Evolutionary conservation across 2,329 filamentous ascomycete genomes (phyloP).

Genomic region (Thelonectria blattea): DNA sequence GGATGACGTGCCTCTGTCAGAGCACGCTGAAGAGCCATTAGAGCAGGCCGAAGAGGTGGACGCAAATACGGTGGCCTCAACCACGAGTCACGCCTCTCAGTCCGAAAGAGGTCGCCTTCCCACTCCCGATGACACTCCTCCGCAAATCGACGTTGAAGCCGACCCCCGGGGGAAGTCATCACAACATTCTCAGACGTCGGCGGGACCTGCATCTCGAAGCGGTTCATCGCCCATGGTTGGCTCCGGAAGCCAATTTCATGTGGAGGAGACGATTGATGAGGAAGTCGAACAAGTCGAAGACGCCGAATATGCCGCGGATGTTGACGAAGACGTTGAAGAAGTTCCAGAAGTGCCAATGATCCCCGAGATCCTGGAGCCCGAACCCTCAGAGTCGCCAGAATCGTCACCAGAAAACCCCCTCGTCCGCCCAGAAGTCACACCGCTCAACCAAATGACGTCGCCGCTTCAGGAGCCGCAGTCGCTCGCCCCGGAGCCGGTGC

Average conservation of each 20-base stretch:
- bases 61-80: conserved; percentile 32
- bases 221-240: conserved; percentile 9
- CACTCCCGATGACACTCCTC: conserved; percentile 60
- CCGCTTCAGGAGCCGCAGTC: conserved; percentile 45
- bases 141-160: conserved; percentile 40
- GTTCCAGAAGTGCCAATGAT: not conserved
- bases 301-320: not conserved
- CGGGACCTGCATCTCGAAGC: conserved; percentile 13
- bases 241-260: conserved; percentile 11
- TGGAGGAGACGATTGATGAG: conserved; percentile 24
- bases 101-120: conserved; percentile 54
- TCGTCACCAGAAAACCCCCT: conserved; percentile 21
- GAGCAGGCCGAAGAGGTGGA: conserved; percentile 13
- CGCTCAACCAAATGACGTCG: conserved; percentile 47
- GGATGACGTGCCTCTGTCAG: conserved; percentile 8
- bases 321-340: not conserved
- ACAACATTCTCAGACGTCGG: conserved; percentile 20
- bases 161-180: conserved; percentile 31
- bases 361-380: conserved; percentile 19
- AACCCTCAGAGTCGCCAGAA: conserved; percentile 18
- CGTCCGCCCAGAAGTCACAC: conserved; percentile 41
- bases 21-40: conserved; percentile 2
- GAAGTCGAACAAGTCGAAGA: not conserved
- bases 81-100: conserved; percentile 43
- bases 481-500: conserved; percentile 36